These are phyloP conservation scores for Ophiostoma ulmi DNA, from an alignment of 2,329 filamentous ascomycete genomes.

Conservation along the genomic window DNA sequence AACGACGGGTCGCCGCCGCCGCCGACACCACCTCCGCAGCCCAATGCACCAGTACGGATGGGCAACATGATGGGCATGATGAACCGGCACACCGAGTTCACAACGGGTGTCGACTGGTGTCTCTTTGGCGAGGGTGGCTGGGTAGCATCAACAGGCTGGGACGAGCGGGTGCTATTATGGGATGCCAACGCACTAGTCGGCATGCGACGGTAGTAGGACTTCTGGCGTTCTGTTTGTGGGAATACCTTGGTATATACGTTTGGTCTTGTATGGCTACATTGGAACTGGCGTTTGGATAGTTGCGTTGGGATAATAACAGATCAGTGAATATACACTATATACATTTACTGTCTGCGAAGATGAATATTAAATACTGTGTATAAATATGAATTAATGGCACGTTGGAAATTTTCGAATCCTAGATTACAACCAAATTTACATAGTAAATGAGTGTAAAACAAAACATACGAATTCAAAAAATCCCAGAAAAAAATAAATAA, in stretches of 20 bases:
- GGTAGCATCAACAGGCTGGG: conserved; percentile 93
- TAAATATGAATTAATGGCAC: too few species aligned
- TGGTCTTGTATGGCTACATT: neutral
- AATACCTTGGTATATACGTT: neutral
- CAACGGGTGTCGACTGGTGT: conserved; percentile 96
- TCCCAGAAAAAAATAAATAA: too few species aligned
- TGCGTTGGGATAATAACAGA: neutral
- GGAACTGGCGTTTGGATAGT: neutral
- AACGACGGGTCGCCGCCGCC: conserved; percentile 58
- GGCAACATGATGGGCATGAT: conserved; percentile 78
- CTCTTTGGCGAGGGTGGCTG: conserved; percentile 91
- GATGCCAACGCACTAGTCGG: conserved; percentile 60
- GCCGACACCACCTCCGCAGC: conserved; percentile 27
- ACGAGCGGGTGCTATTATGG: conserved; percentile 86
- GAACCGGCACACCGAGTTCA: conserved; percentile 92
- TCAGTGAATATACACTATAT: too few species aligned
- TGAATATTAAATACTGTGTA: too few species aligned
- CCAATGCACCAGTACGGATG: conserved; percentile 38
- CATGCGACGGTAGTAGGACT: neutral
- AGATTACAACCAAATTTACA: too few species aligned
- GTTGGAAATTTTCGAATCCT: too few species aligned
- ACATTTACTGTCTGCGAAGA: too few species aligned
- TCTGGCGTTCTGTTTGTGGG: neutral
- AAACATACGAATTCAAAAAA: too few species aligned
- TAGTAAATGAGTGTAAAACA: too few species aligned